Evolutionary conservation across 352 stramenopile genomes (phyloP).

Genomic region (Pythium coloratum): DNA sequence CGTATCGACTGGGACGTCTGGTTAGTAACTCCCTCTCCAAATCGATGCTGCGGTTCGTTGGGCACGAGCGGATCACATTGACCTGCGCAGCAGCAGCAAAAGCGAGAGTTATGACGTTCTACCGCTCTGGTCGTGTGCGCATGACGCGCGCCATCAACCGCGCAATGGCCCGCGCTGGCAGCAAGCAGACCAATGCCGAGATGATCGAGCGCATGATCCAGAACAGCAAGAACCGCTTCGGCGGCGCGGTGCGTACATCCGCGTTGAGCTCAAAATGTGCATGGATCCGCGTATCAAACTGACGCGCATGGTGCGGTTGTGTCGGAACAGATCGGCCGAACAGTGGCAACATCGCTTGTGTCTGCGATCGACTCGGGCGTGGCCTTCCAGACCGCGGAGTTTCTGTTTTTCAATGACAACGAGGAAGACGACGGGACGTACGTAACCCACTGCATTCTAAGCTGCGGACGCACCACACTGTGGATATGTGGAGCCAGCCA

Average conservation of each 20-base stretch:
- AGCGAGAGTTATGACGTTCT: conserved; percentile 58
- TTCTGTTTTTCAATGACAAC: conserved; percentile 72
- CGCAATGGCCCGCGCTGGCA: conserved; percentile 58
- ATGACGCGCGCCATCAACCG: conserved; percentile 65
- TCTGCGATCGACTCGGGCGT: conserved; percentile 54
- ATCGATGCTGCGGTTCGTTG: conserved; percentile 23
- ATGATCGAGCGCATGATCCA: conserved; percentile 65
- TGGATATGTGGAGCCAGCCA: neutral
- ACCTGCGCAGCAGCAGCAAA: conserved; percentile 3
- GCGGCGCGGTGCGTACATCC: conserved; percentile 48
- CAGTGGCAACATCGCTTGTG: conserved; percentile 44
- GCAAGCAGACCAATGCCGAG: conserved; percentile 42
- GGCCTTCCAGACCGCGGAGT: conserved; percentile 62
- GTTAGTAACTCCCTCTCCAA: conserved; percentile 14
- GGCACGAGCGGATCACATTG: conserved; percentile 22
- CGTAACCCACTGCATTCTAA: conserved; percentile 16
- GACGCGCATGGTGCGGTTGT: neutral
- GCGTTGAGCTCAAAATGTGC: neutral
- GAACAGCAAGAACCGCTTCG: conserved; percentile 63
- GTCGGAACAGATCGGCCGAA: conserved; percentile 42
- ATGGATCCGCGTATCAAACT: neutral
- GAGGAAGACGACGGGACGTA: conserved; percentile 85
- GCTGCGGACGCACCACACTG: neutral
- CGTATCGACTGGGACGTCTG: neutral
- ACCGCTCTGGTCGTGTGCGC: conserved; percentile 59